Evolutionary conservation across 257 asterid genomes (phyloP).

Genomic region (Primulina huaijiensis): DNA sequence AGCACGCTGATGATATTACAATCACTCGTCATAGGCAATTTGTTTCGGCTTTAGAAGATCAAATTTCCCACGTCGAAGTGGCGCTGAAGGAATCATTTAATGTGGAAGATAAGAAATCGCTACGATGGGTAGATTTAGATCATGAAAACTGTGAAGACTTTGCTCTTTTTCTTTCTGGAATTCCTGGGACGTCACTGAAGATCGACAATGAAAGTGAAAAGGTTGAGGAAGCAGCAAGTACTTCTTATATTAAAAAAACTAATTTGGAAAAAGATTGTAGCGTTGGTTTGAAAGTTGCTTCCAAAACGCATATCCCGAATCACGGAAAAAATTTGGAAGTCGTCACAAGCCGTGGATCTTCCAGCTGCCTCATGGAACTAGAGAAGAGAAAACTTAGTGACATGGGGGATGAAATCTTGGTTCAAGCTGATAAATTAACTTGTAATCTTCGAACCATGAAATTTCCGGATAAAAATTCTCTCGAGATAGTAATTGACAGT

Average conservation of each 20-base stretch:
- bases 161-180: constrained; percentile 75
- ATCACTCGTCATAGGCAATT: constrained; percentile 67
- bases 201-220: constrained; percentile 32
- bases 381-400: constrained; percentile 31
- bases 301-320: constrained; percentile 25
- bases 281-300: constrained; percentile 23
- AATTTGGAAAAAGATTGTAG: constrained; percentile 25
- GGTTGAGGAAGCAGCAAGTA: constrained; percentile 21
- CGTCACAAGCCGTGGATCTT: constrained; percentile 22
- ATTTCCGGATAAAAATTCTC: constrained; percentile 29
- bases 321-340: constrained; percentile 25
- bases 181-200: constrained; percentile 30
- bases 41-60: constrained; percentile 65
- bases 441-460: constrained; percentile 33
- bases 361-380: constrained; percentile 23
- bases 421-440: constrained; percentile 35
- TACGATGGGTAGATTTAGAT: constrained; percentile 74
- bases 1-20: constrained; percentile 53
- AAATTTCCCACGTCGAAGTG: constrained; percentile 59
- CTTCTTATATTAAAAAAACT: constrained; percentile 31
- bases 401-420: constrained; percentile 28
- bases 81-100: constrained; percentile 54
- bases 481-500: constrained; percentile 67
- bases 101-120: constrained; percentile 53
- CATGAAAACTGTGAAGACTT: constrained; percentile 71